These are phyloP conservation scores for Rhizoclosmatium sp. DNA, from an alignment of 192 early-diverging fungal species.

Conservation along the genomic window DNA sequence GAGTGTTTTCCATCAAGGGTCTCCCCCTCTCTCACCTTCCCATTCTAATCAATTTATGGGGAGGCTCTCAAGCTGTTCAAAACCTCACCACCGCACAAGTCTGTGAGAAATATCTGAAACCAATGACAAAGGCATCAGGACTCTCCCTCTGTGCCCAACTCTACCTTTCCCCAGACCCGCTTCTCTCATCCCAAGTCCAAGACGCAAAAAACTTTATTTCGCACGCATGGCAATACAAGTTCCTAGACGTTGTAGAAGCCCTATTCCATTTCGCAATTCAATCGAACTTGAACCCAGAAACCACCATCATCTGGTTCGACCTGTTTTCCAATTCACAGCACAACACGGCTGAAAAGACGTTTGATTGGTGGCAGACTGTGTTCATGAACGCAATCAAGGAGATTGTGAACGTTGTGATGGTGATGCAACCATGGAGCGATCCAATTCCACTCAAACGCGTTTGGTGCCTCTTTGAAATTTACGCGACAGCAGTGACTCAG, in stretches of 20 bases:
- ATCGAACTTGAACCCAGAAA: not conserved
- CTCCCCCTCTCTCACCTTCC: too few species aligned
- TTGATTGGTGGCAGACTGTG: conserved; percentile 24
- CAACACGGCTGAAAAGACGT: not conserved
- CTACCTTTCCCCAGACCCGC: too few species aligned
- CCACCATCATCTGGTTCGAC: conserved; percentile 36
- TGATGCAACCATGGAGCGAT: conserved; percentile 34
- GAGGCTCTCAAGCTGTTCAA: too few species aligned
- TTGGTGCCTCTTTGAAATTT: conserved; percentile 46
- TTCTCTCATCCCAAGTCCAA: not conserved
- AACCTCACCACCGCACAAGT: too few species aligned
- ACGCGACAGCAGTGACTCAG: conserved; percentile 3
- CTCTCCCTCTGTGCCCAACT: too few species aligned
- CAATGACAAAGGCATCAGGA: too few species aligned
- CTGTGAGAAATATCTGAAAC: too few species aligned
- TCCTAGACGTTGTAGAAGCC: conserved; percentile 39
- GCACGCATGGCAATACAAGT: conserved; percentile 35
- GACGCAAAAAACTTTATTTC: conserved; percentile 32
- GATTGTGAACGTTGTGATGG: conserved; percentile 35
- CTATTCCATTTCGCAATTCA: conserved; percentile 25
- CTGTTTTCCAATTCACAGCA: conserved; percentile 42
- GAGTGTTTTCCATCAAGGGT: too few species aligned
- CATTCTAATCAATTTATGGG: too few species aligned
- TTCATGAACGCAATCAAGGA: conserved; percentile 39
- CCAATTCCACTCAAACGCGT: conserved; percentile 24